Base-by-base conservation (phyloP, 768 basidiomycete species). In the Kwoniella bestiolae region DNA sequence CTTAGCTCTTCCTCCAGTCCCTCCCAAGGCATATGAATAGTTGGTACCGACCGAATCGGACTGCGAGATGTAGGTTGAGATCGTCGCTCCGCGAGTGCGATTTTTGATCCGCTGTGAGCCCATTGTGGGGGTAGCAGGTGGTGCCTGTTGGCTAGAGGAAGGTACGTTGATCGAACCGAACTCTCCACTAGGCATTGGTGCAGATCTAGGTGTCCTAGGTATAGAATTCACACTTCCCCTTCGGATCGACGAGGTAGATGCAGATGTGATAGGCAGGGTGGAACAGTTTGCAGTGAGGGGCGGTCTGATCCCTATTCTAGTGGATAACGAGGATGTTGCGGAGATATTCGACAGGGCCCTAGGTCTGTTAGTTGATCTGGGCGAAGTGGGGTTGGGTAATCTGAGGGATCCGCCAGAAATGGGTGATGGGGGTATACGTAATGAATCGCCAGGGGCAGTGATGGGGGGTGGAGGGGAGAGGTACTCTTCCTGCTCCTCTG, bases 1-100 rank as follows among this genome's bases (percentile, higher is more conserved):
- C 31, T 80, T 75, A 16, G 79, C 79, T 38, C 80, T 64, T 14
- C 80, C 80, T n/a, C 80, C 80, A 3, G 79, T 77, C 16, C 80
- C 80, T 11, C 80, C 80, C 1, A 81, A 66, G 1, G 75, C 78
- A 59, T 81, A 81, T 3, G 68, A 68, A 34, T 55, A 74, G 46
- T 35, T 64, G 5, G 23, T 25, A 2, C 12, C 38, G 2, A 58
- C 41, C 26, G 38, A 47, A 29, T 46, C 59, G 11, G 12, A 14
- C 14, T 55, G 21, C 2, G 52, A 49, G 0, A 46, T 18, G n/a
- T 47, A 47, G 11, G 66, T 62, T 28, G 60, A 61, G 21, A 59
- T 50, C 9, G 66, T 67, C 18, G 53, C 51, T n/a, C 66, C 66
- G 44, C 66, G 47, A 23, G 21, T 21, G 18, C 38, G 38, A 11